Percentiles rank a stretch among this genome's conserved stretches.
These are phyloP conservation scores for Monosporozyma aerobia DNA, from an alignment of 805 yeast genomes.

Conservation along the genomic window DNA sequence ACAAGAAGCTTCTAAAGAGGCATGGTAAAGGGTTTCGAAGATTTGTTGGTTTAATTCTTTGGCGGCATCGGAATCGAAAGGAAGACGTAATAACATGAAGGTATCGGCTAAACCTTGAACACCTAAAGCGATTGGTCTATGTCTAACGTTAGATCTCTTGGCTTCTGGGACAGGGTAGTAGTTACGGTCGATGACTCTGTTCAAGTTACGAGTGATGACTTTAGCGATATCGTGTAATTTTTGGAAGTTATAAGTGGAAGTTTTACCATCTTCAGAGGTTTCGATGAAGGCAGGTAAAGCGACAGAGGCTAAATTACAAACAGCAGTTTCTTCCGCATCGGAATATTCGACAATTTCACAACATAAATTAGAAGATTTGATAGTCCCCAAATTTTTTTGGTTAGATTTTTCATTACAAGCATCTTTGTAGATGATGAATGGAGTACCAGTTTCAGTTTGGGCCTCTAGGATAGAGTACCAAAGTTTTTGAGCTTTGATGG, in stretches of 20 bases:
- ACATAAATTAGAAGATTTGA: slow-evolving; percentile 86
- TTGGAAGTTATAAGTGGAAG: slow-evolving; percentile 54
- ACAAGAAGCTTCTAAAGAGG: slow-evolving; percentile 74
- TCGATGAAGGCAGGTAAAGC: slow-evolving; percentile 73
- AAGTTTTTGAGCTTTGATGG: slow-evolving; percentile 73
- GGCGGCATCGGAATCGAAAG: slow-evolving; percentile 83
- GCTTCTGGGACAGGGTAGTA: slow-evolving; percentile 77
- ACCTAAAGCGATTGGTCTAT: slow-evolving; percentile 89
- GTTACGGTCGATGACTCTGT: slow-evolving; percentile 73
- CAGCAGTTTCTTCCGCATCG: slow-evolving; percentile 82
- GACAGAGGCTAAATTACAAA: slow-evolving; percentile 84
- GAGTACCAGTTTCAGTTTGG: slow-evolving; percentile 93
- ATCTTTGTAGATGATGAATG: slow-evolving; percentile 87
- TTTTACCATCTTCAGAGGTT: slow-evolving; percentile 32
- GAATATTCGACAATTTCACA: slow-evolving; percentile 90
- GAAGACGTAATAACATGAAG: slow-evolving; percentile 65
- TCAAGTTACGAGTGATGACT: slow-evolving; percentile 66
- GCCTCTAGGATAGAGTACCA: slow-evolving; percentile 85
- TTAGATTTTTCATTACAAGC: slow-evolving; percentile 78
- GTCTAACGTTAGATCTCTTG: slow-evolving; percentile 56
- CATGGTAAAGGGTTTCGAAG: slow-evolving; percentile 94
- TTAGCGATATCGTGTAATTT: slow-evolving; percentile 67
- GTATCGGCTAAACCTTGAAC: slow-evolving; percentile 95
- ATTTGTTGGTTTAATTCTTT: slow-evolving; percentile 66
- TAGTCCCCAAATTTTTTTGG: slow-evolving; percentile 86